These are phyloP conservation scores for Cryptosporidium ubiquitum DNA, from an alignment of 169 alveolate species.

Conservation along the genomic window DNA sequence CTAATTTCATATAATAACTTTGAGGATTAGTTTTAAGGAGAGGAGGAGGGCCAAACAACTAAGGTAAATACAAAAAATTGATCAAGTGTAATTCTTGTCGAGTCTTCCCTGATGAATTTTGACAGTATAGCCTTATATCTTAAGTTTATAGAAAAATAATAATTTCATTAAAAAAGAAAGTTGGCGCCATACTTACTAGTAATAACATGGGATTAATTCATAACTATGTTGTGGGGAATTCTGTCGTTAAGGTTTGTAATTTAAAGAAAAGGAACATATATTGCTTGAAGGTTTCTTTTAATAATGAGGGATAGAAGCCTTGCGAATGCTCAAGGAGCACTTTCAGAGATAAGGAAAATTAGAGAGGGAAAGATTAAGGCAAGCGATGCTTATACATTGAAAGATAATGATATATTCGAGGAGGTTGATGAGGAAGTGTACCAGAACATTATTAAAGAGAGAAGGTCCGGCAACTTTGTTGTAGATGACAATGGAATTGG, in stretches of 20 bases:
- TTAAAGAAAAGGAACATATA: background rate
- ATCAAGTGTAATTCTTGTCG: background rate
- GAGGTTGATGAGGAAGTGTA: slow-evolving; percentile 69
- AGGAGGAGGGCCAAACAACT: background rate
- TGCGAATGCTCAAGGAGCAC: slow-evolving; percentile 39
- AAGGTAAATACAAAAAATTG: too few relatives aligned
- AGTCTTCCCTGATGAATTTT: background rate
- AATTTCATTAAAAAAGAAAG: background rate
- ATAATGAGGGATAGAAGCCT: slow-evolving; percentile 20
- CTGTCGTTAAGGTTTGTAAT: background rate
- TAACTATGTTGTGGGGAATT: background rate
- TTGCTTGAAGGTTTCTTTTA: background rate
- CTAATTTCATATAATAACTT: background rate
- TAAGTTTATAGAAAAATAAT: background rate
- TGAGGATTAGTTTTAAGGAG: background rate
- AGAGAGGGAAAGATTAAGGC: slow-evolving; percentile 67
- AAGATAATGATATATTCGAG: slow-evolving; percentile 35
- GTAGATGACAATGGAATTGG: slow-evolving; percentile 73
- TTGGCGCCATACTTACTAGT: slow-evolving; percentile 16
- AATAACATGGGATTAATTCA: slow-evolving; percentile 9
- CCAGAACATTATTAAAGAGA: slow-evolving; percentile 39
- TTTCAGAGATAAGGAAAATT: slow-evolving; percentile 44
- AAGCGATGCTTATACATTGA: slow-evolving; percentile 45
- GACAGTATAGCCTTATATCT: background rate
- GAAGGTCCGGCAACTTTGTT: slow-evolving; percentile 35